phyloP scores from a whole-genome alignment of 1,284 basidiomycete species.

The Boletus mariae region DNA sequence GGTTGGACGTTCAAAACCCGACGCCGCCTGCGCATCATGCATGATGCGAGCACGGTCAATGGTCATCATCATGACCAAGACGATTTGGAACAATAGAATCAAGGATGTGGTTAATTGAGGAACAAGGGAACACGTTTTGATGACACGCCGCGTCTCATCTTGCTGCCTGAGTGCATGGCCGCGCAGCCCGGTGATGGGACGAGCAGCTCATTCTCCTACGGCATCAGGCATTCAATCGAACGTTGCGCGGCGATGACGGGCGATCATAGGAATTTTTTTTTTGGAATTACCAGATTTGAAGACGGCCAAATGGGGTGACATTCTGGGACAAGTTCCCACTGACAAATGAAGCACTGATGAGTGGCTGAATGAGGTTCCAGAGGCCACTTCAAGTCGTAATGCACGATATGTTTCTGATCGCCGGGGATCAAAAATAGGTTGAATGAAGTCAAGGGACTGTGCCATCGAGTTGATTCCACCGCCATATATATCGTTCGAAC shows the following conservation, averaged over 20 bases:
- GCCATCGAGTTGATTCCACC: no score
- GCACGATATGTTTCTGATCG: no score
- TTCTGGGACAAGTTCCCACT: neutral
- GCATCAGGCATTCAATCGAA: neutral
- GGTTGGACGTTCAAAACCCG: neutral
- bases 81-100: neutral
- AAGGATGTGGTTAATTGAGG: neutral
- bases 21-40: neutral
- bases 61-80: neutral
- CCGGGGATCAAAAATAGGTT: no score
- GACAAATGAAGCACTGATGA: no score
- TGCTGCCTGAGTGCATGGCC: neutral
- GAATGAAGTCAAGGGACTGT: no score
- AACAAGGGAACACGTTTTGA: neutral
- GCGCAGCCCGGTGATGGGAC: no score
- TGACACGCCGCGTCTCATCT: neutral
- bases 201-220: neutral
- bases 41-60: neutral
- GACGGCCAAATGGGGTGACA: no score
- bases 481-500: neutral
- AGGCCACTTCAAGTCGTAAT: no score
- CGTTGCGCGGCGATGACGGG: no score
- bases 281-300: no score
- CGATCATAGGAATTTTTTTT: no score
- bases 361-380: no score